Conservation (phyloP, 345 rosid genomes). For the Eucalyptus pumila region DNA sequence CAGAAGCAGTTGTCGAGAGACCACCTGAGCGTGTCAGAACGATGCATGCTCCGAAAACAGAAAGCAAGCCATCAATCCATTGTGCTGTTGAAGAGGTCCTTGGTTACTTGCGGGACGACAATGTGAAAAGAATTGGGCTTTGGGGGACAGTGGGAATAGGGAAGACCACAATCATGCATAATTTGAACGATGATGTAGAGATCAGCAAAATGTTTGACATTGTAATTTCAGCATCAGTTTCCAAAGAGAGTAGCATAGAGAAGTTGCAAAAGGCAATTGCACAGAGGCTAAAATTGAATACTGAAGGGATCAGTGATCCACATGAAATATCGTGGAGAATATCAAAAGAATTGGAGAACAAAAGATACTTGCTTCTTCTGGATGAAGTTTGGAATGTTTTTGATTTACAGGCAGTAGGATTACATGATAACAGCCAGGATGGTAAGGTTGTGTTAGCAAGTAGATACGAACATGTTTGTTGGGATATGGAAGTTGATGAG, state of each 20-base stretch:
- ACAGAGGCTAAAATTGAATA: neutral
- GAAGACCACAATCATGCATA: slow-evolving; percentile 23
- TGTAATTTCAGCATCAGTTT: slow-evolving; percentile 2
- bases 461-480: neutral
- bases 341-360: slow-evolving; percentile 9
- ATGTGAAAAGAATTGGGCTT: slow-evolving; percentile 6
- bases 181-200: slow-evolving; percentile 9
- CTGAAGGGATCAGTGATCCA: neutral
- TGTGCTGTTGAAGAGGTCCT: neutral
- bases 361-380: slow-evolving; percentile 15
- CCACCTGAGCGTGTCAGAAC: slow-evolving; percentile 4
- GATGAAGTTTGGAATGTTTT: slow-evolving; percentile 12
- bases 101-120: neutral
- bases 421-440: neutral
- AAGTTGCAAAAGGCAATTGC: slow-evolving; percentile 6
- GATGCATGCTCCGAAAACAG: slow-evolving; percentile 3
- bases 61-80: slow-evolving; percentile 1
- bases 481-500: slow-evolving; percentile 6
- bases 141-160: slow-evolving; percentile 17
- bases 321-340: slow-evolving; percentile 5
- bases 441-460: slow-evolving; percentile 21
- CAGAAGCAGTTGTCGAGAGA: slow-evolving; percentile 7
- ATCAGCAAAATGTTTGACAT: slow-evolving; percentile 13
- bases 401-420: slow-evolving; percentile 5
- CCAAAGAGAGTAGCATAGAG: neutral